Percentiles rank a stretch among this genome's conserved stretches.
These are phyloP conservation scores for Tulasnella sp. DNA, from an alignment of 768 basidiomycete species.

Conservation along the genomic window DNA sequence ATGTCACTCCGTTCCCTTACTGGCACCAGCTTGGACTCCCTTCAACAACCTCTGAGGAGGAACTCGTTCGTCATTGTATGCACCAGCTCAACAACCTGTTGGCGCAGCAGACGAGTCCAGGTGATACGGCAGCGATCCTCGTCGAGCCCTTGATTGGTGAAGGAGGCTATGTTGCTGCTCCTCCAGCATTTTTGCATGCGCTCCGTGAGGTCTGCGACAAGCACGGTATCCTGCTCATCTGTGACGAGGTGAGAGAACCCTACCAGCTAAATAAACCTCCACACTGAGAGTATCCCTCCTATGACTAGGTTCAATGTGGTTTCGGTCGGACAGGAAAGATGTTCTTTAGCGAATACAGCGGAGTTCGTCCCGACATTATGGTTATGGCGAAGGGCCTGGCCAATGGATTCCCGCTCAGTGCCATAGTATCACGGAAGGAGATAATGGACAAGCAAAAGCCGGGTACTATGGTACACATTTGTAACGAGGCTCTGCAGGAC, in stretches of 20 bases:
- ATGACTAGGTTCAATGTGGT: slow-evolving; percentile 48
- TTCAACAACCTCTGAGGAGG: slow-evolving; percentile 41
- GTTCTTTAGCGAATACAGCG: slow-evolving; percentile 75
- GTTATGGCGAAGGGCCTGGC: slow-evolving; percentile 84
- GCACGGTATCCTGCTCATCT: slow-evolving; percentile 71
- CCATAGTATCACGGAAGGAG: slow-evolving; percentile 66
- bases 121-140: slow-evolving; percentile 86
- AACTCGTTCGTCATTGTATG: slow-evolving; percentile 51
- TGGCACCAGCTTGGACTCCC: slow-evolving; percentile 74
- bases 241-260: slow-evolving; percentile 51
- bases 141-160: slow-evolving; percentile 91
- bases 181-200: slow-evolving; percentile 65
- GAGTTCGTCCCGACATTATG: slow-evolving; percentile 79
- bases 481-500: background rate
- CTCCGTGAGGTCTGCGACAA: slow-evolving; percentile 77
- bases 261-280: too few species aligned
- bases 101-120: slow-evolving; percentile 67
- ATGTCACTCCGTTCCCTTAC: slow-evolving; percentile 75
- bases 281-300: slow-evolving; percentile 25
- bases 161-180: slow-evolving; percentile 89
- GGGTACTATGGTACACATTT: slow-evolving; percentile 59
- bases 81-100: slow-evolving; percentile 74
- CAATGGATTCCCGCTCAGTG: slow-evolving; percentile 90
- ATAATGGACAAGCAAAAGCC: slow-evolving; percentile 67
- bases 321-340: slow-evolving; percentile 78